phyloP scores from a whole-genome alignment of 257 asterid genomes.

The Primulina tabacum region DNA sequence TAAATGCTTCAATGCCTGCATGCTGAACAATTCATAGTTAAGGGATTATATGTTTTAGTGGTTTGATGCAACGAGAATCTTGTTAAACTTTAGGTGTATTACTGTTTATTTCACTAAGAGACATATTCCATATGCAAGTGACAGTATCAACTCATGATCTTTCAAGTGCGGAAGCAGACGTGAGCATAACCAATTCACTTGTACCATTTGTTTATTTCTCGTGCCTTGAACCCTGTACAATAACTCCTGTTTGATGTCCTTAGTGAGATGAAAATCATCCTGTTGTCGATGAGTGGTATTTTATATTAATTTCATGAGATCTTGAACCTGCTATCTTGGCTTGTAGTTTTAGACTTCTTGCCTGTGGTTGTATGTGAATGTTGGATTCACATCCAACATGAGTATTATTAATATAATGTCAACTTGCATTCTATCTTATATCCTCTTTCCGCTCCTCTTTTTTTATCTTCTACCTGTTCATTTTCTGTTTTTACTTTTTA shows the following conservation, averaged over 20 bases:
- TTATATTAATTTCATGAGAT: not conserved
- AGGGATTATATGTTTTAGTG: conserved; percentile 17
- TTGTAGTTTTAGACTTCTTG: not conserved
- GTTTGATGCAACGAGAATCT: not conserved
- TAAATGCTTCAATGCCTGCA: conserved; percentile 4
- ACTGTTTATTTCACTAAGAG: not conserved
- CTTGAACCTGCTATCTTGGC: not conserved
- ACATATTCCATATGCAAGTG: not conserved
- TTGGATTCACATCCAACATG: conserved; percentile 16
- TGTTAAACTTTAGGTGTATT: not conserved
- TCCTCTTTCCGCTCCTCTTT: not conserved
- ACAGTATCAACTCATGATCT: conserved; percentile 18
- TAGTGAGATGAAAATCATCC: not conserved
- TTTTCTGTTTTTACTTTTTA: not conserved
- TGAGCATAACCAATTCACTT: conserved; percentile 14
- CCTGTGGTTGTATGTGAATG: not conserved
- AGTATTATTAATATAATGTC: conserved; percentile 4
- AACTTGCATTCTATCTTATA: conserved; percentile 1
- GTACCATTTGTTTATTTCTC: not conserved
- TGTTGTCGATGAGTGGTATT: not conserved
- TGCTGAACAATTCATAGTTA: conserved; percentile 9
- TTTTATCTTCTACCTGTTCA: not conserved
- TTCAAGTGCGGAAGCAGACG: conserved; percentile 14
- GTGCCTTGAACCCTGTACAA: not conserved
- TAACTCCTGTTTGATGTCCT: not conserved